These are phyloP conservation scores for Pythium aquatile DNA, from an alignment of 352 stramenopile species.

Conservation along the genomic window DNA sequence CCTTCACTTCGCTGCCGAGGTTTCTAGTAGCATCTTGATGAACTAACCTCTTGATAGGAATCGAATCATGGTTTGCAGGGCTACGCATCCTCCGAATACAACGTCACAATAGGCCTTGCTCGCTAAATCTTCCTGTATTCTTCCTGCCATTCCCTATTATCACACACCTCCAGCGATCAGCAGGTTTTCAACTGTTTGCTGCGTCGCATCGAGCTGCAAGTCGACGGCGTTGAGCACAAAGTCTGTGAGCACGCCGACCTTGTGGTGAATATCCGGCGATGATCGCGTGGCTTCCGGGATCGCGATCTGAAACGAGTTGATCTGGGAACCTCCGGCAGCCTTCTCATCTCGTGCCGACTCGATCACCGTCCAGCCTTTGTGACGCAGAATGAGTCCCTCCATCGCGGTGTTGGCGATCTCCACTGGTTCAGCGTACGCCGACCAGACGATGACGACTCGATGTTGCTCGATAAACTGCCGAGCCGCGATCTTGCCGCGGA, in stretches of 20 bases:
- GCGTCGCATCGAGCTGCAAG: conserved; percentile 2
- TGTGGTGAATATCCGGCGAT: not conserved
- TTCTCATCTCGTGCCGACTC: not conserved
- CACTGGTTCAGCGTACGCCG: not conserved
- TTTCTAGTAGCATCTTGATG: too few species aligned
- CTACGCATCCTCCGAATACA: too few species aligned
- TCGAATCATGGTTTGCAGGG: too few species aligned
- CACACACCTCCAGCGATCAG: not conserved
- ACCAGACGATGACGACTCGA: conserved; percentile 8
- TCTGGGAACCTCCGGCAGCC: not conserved
- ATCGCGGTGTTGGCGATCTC: not conserved
- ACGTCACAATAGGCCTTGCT: too few species aligned
- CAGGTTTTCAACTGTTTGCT: conserved; percentile 7
- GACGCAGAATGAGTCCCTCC: conserved; percentile 1
- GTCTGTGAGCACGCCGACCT: not conserved
- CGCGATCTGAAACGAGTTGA: conserved; percentile 5
- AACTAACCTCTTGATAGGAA: too few species aligned
- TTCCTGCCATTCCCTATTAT: not conserved
- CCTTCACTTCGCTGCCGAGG: too few species aligned
- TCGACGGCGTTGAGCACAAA: conserved; percentile 4
- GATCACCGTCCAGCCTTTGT: conserved; percentile 6
- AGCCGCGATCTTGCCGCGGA: conserved; percentile 5
- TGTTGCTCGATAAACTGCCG: not conserved
- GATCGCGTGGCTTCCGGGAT: conserved; percentile 1
- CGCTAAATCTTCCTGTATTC: too few species aligned